These are phyloP conservation scores for Arctostaphylos glauca DNA, from an alignment of 148 eudicot species.

Conservation along the genomic window DNA sequence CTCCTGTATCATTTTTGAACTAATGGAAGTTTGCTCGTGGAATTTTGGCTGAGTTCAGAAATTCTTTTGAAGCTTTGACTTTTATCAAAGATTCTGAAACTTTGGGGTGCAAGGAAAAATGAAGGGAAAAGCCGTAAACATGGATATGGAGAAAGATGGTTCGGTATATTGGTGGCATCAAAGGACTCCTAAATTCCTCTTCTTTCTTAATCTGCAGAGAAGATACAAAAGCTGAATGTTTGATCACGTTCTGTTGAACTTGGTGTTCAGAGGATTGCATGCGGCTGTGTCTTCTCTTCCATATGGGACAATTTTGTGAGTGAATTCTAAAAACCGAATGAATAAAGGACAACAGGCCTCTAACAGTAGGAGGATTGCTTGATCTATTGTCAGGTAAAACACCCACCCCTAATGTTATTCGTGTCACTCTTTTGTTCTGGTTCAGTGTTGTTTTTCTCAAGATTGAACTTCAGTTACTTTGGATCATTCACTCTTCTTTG, in stretches of 20 bases:
- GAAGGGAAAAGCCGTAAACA: not conserved
- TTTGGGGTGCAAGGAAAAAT: not conserved
- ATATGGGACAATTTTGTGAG: not conserved
- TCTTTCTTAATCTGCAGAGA: not conserved
- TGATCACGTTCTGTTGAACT: not conserved
- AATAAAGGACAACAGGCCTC: not conserved
- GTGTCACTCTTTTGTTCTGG: not conserved
- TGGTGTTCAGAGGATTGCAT: not conserved
- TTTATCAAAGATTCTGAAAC: not conserved
- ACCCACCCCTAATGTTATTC: not conserved
- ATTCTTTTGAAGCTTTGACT: not conserved
- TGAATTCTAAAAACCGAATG: not conserved
- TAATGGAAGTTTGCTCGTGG: not conserved
- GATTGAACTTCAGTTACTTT: not conserved
- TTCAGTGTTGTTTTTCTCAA: not conserved
- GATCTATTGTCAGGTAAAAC: slow-evolving; percentile 1
- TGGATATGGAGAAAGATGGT: not conserved
- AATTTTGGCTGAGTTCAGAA: not conserved
- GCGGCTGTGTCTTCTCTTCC: not conserved
- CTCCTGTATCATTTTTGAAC: not conserved
- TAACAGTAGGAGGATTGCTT: not conserved
- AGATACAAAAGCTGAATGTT: not conserved
- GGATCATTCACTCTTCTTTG: not conserved
- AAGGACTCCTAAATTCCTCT: not conserved
- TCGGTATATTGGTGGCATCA: not conserved